Base-by-base conservation (phyloP, 257 asterid species). In the Lavandula angustifolia region DNA sequence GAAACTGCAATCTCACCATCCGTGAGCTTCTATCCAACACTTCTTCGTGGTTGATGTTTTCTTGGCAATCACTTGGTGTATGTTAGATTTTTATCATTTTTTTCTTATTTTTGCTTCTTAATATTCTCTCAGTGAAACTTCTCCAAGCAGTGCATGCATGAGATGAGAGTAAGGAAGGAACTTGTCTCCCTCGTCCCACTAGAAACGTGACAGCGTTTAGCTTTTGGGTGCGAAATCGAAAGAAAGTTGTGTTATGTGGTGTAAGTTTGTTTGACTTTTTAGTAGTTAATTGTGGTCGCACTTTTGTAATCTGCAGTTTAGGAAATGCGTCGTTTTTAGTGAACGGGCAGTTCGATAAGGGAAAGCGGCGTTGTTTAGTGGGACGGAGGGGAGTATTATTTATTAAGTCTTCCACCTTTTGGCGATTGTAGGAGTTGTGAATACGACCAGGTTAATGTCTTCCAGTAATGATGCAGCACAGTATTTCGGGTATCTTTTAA, bases 1-100 rank as follows among this genome's bases (percentile, higher is more conserved):
- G 73, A 57, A 57, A 35, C 67, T 68, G 44, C 67, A 58, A 48
- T 38, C 29, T 68, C 66, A 40, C 47, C 33, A 51, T 46, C 37
- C 73, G 22, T 17, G 38, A 17, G 47, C 51, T 51, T 50, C 60
- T 9, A 57, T 48, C 73, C 12, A 12, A 16, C 31, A 7, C 53
- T 4, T 56, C 59, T 3, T 47, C 66, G 1, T 67, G 60, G 1
- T 37, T 47, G 10, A 38, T 37, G 42, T 51, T 16, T 38, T n/a
- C n/a, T 38, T 9, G 22, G 3, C 17, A 0, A 6, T 9, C 46
- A 62, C 0, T 48, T 62, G 10, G 22, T 9, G 73, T 58, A 57
- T 14, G 16, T 27, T 7, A 0, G 14, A 51, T 51, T 0, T 3
- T 51, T 22, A 22, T 22, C 27, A 22, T 22, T 22, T 22, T 22